These are phyloP conservation scores for Phytophthora agathidicida DNA, from an alignment of 352 stramenopile species.

Conservation along the genomic window DNA sequence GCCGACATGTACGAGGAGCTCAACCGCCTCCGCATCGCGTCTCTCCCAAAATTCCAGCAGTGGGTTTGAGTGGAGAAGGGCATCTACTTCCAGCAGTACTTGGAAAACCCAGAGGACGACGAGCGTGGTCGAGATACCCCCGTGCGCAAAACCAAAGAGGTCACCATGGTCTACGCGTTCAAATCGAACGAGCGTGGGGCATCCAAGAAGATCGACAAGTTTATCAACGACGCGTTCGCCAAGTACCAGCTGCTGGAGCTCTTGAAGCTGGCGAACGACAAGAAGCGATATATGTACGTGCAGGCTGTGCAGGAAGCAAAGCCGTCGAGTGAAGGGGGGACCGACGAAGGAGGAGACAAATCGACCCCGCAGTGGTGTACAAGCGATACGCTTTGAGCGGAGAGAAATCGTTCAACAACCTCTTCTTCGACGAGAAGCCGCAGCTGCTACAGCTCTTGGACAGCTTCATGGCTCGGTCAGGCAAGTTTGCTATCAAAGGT, in stretches of 20 bases:
- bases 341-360: background rate
- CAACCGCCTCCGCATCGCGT: constrained; percentile 43
- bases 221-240: constrained; percentile 42
- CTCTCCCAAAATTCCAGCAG: constrained; percentile 40
- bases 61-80: constrained; percentile 51
- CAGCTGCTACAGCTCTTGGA: constrained; percentile 72
- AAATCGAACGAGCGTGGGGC: constrained; percentile 24
- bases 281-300: constrained; percentile 57
- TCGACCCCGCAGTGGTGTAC: constrained; percentile 25
- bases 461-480: constrained; percentile 65
- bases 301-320: constrained; percentile 24
- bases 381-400: constrained; percentile 85
- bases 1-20: constrained; percentile 33
- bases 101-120: constrained; percentile 2
- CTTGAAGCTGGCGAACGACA: constrained; percentile 43
- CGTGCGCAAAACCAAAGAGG: constrained; percentile 10
- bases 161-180: constrained; percentile 25
- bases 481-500: constrained; percentile 88
- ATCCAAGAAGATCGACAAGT: constrained; percentile 42
- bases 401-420: constrained; percentile 87
- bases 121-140: constrained; percentile 5
- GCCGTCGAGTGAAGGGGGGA: background rate
- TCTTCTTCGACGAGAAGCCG: constrained; percentile 89
- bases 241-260: constrained; percentile 45
- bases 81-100: constrained; percentile 29